Evolutionary conservation across 2,329 filamentous ascomycete genomes (phyloP), one percentile per base, ranked within the genome.

Genomic region (Nemania sp.): DNA sequence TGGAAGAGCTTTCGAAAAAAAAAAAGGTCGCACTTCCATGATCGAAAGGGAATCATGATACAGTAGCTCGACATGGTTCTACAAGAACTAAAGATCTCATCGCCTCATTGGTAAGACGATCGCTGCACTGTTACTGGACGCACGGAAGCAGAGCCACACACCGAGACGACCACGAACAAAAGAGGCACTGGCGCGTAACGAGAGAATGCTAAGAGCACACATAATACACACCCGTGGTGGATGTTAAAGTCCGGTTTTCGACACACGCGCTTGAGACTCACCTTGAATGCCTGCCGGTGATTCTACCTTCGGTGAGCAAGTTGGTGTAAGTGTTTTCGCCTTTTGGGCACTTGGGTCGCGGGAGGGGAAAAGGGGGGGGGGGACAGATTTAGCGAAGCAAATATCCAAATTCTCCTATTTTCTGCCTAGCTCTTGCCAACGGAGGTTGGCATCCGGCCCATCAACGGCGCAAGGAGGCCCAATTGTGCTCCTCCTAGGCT

Each of bases 61-160:
- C 46, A 21, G 48, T 43, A 40, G 37, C 42, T 50, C 18, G 21
- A 39, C 59, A 62, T 57, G 46, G 59, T 56, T 54, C 45, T 54
- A 58, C 46, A 32, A 56, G 49, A 34, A 34, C 49, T 54, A 61
- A n/a, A 54, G 35, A 46, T 49, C 39, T 60, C 57, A 65, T 65
- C 42, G 60, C 54, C 60, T 63, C 57, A 15, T 49, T 55, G 43
- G 54, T 59, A 48, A 54, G 52, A 57, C 45, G 35, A 40, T 37
- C 12, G 50, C 25, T 34, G 35, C 35, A 29, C 32, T 53, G 40
- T 50, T 51, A 64, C 52, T 63, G 54, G 57, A 47, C 32, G 53
- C 25, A 20, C 46, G 40, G 7, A 60, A 62, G 57, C 63, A 58
- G 21, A 63, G 63, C 63, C 63, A 63, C 63, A 57, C 47, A 25